phyloP scores from a whole-genome alignment of 2,329 filamentous ascomycete genomes.

The Fusarium praegraminearum region DNA sequence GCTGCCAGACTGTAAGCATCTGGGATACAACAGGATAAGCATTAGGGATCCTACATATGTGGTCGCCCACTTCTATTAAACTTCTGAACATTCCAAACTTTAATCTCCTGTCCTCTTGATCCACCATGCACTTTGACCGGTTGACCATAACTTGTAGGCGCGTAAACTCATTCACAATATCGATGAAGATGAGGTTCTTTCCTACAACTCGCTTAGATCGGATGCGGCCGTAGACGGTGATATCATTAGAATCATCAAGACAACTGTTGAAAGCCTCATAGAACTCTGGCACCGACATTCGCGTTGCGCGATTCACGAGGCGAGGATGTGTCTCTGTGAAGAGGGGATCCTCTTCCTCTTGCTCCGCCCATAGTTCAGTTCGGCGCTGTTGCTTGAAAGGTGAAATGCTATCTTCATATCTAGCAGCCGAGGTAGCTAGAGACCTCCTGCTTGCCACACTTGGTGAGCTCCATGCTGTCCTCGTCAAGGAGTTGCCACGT shows the following conservation, averaged over 20 bases:
- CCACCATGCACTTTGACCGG: conserved; percentile 62
- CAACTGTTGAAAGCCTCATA: conserved; percentile 48
- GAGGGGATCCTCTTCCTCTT: conserved; percentile 52
- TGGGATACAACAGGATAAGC: conserved; percentile 29
- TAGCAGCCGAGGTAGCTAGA: conserved; percentile 40
- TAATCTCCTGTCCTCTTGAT: conserved; percentile 52
- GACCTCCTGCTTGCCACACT: conserved; percentile 28
- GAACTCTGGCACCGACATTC: conserved; percentile 53
- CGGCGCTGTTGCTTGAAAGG: conserved; percentile 55
- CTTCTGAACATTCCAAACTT: conserved; percentile 72
- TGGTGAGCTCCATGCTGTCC: conserved; percentile 17
- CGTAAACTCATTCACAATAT: conserved; percentile 78
- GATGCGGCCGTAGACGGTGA: conserved; percentile 72
- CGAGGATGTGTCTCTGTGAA: conserved; percentile 54
- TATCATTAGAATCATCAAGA: conserved; percentile 44
- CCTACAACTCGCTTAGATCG: conserved; percentile 77
- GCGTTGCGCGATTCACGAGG: conserved; percentile 44
- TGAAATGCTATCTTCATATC: conserved; percentile 44
- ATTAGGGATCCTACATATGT: conserved; percentile 73
- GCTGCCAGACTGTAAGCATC: conserved; percentile 60
- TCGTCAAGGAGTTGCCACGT: conserved; percentile 26
- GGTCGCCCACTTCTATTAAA: conserved; percentile 82
- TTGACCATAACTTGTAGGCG: conserved; percentile 83
- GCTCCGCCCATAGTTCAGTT: conserved; percentile 50
- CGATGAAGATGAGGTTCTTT: conserved; percentile 85